These are phyloP conservation scores for Exsudoporus floridanus DNA, from an alignment of 1,284 basidiomycete species.

Conservation along the genomic window DNA sequence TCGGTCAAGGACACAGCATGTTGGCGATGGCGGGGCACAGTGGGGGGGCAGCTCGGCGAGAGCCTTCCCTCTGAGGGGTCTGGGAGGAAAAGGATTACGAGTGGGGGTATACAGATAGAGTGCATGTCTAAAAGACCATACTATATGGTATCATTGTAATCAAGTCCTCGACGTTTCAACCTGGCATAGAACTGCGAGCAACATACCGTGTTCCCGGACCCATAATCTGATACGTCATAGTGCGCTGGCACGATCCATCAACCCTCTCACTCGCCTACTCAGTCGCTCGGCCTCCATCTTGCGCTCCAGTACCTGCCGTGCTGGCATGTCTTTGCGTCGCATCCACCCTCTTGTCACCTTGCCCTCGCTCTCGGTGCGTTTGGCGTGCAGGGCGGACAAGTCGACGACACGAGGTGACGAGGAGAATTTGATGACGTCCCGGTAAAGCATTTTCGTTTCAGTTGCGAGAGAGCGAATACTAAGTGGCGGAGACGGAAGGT, in stretches of 20 bases:
- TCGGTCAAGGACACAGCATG: too few species aligned
- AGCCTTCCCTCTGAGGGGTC: too few species aligned
- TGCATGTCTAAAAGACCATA: neutral
- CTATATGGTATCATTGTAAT: constrained; percentile 10
- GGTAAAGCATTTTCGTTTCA: constrained; percentile 79
- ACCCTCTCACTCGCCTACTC: constrained; percentile 63
- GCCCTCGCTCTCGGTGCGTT: constrained; percentile 41
- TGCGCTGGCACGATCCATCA: constrained; percentile 58
- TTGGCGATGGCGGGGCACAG: too few species aligned
- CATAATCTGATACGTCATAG: constrained; percentile 10
- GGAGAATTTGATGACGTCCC: constrained; percentile 80
- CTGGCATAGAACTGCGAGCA: neutral
- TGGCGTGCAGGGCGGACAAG: constrained; percentile 60
- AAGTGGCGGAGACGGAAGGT: constrained; percentile 45
- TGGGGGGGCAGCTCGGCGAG: too few species aligned
- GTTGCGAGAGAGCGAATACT: constrained; percentile 69
- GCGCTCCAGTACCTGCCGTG: constrained; percentile 75
- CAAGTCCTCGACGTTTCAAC: neutral
- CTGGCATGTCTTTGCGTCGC: constrained; percentile 73
- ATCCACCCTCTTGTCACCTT: constrained; percentile 58
- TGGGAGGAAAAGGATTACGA: too few species aligned
- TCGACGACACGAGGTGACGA: constrained; percentile 81
- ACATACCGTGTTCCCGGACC: neutral
- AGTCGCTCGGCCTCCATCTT: constrained; percentile 72
- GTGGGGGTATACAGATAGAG: neutral